Conservation (phyloP, 306 rosid species). For the Fagus sylvatica region DNA sequence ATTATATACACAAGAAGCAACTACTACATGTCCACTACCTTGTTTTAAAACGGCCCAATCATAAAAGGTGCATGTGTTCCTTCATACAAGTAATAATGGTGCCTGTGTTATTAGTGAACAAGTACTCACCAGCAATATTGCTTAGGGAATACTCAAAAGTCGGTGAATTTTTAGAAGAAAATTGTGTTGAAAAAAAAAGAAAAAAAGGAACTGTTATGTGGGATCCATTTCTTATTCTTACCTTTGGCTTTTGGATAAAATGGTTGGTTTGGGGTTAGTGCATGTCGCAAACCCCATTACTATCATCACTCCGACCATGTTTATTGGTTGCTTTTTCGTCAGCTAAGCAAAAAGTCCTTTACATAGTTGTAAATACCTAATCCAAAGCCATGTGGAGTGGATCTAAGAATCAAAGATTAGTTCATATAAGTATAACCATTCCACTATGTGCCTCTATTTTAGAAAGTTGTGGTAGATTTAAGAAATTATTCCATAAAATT, state of each 20-base stretch:
- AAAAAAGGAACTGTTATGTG: conserved; percentile 26
- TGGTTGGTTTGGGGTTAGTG: conserved; percentile 26
- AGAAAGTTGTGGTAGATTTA: not conserved
- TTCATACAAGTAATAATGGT: conserved; percentile 57
- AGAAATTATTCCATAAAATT: too few species aligned
- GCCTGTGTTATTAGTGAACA: conserved; percentile 55
- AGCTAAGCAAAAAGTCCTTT: conserved; percentile 28
- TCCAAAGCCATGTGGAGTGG: conserved; percentile 35
- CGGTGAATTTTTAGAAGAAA: conserved; percentile 34
- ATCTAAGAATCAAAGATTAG: conserved; percentile 31
- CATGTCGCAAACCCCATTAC: conserved; percentile 1
- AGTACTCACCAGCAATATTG: conserved; percentile 64
- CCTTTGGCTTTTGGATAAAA: conserved; percentile 31
- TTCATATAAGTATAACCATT: conserved; percentile 24
- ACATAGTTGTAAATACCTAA: conserved; percentile 29
- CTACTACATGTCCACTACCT: conserved; percentile 23
- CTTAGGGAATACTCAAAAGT: conserved; percentile 69
- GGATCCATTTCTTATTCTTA: conserved; percentile 33
- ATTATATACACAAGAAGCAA: conserved; percentile 21
- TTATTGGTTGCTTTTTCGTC: conserved; percentile 34
- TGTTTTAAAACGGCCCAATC: conserved; percentile 31
- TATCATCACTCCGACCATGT: conserved; percentile 17
- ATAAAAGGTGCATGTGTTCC: conserved; percentile 63
- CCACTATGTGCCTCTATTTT: conserved; percentile 10
- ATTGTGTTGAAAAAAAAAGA: conserved; percentile 16